Evolutionary conservation across 768 basidiomycete species (phyloP), one percentile per base, ranked within the genome.

Genomic region (Brasilioporus rufonigricans): DNA sequence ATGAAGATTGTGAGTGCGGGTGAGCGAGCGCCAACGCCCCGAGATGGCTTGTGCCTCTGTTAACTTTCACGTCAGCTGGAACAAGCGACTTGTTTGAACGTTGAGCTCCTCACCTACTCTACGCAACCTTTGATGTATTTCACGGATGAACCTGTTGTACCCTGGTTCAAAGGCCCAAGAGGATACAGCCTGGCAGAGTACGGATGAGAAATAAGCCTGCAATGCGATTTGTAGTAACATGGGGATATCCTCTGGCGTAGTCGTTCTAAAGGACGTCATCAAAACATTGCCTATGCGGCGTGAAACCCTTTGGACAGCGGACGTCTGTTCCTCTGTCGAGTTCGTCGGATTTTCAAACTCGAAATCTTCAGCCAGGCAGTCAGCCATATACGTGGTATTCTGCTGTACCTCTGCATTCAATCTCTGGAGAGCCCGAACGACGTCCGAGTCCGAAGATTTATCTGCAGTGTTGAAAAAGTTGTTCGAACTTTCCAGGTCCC

Each of bases 361-460:
- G 21, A 60, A 23, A 3, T 43, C 29, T 29, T 58, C 43, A 12
- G 21, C 29, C 5, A 60, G 23, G 8, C 16, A 50, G 19, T 58
- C 59, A 8, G 48, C 59, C 56, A 60, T 58, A 9, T 53, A 53
- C 21, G 40, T 48, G 7, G 56, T 33, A 33, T 53, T 50, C 35
- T 60, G 59, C 48, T 60, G 52, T 4, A 60, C 19, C 18, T 60
- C 59, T 13, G 59, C 59, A 39, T 60, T 60, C 52, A 60, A 44
- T 44, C 52, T 50, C 35, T 50, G 56, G 16, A 58, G 33, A 26
- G 48, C 48, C 4, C 36, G 39, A 24, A 53, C 53, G 14, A 60
- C 18, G 40, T 60, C 59, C 14, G 51, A 48, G 45, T 60, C 59
- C 12, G 59, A 60, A 7, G 52, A 60, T 44, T 50, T 58, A 27